phyloP scores from a whole-genome alignment of 345 rosid genomes.

The Hypericum androsaemum region DNA sequence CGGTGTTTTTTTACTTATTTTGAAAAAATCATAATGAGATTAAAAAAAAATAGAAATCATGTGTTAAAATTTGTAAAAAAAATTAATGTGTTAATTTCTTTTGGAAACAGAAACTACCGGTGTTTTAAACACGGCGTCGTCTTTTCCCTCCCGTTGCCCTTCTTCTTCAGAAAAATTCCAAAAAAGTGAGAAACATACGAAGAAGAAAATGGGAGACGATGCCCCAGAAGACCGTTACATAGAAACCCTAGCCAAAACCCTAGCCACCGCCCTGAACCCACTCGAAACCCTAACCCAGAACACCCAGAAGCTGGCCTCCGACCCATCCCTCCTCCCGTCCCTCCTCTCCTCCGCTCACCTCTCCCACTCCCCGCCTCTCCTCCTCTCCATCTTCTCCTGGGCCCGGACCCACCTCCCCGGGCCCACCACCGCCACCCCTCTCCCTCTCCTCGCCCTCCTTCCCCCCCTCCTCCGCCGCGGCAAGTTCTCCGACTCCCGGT shows the following conservation, averaged over 20 bases:
- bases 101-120: too few relatives aligned
- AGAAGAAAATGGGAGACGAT: too few relatives aligned
- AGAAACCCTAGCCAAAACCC: constrained; percentile 32
- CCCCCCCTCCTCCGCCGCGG: constrained; percentile 39
- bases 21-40: too few relatives aligned
- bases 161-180: not conserved
- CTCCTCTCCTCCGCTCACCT: constrained; percentile 43
- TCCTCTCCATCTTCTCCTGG: constrained; percentile 54
- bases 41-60: too few relatives aligned
- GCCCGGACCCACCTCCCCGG: constrained; percentile 33
- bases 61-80: too few relatives aligned
- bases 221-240: constrained; percentile 27
- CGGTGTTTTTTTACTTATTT: too few relatives aligned
- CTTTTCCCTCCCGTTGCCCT: not conserved
- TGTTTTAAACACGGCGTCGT: too few relatives aligned
- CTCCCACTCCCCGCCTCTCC: constrained; percentile 32
- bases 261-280: constrained; percentile 25
- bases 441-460: constrained; percentile 52
- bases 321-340: constrained; percentile 33
- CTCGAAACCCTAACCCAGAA: constrained; percentile 38
- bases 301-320: constrained; percentile 38
- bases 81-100: too few relatives aligned
- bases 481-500: constrained; percentile 58
- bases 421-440: constrained; percentile 24
- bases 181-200: too few relatives aligned